Evolutionary conservation across 371 early-diverging fungal genomes (phyloP).

Genomic region (Mucor mucedo): DNA sequence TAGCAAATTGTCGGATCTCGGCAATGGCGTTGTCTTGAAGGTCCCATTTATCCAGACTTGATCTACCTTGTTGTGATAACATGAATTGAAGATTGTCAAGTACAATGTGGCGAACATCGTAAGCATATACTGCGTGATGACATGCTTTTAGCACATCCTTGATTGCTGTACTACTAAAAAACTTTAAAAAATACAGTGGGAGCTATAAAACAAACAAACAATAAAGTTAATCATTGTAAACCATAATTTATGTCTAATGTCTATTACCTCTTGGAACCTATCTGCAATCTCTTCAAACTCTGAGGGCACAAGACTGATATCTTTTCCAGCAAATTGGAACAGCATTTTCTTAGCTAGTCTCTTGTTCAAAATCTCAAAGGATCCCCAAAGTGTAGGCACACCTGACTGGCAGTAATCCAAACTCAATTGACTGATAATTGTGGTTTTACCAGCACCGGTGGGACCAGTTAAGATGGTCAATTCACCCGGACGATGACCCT

Average conservation of each 20-base stretch:
- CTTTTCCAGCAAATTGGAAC: slow-evolving; percentile 68
- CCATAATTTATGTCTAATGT: not conserved
- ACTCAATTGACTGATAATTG: slow-evolving; percentile 75
- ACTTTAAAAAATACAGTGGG: slow-evolving; percentile 79
- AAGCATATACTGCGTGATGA: slow-evolving; percentile 72
- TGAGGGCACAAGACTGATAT: slow-evolving; percentile 49
- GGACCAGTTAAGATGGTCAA: slow-evolving; percentile 78
- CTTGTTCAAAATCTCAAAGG: slow-evolving; percentile 79
- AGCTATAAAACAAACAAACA: slow-evolving; percentile 40
- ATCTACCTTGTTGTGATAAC: slow-evolving; percentile 70
- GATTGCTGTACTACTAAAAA: slow-evolving; percentile 76
- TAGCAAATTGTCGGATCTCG: slow-evolving; percentile 72
- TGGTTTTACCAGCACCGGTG: slow-evolving; percentile 81
- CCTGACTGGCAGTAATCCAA: slow-evolving; percentile 77
- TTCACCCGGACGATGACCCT: slow-evolving; percentile 80
- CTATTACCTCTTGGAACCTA: slow-evolving; percentile 65
- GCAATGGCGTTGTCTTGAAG: slow-evolving; percentile 74
- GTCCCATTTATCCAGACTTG: slow-evolving; percentile 71
- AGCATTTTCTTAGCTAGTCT: slow-evolving; percentile 77
- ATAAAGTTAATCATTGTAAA: not conserved
- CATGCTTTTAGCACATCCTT: slow-evolving; percentile 72
- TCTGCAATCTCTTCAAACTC: slow-evolving; percentile 63
- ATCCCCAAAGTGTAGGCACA: slow-evolving; percentile 81
- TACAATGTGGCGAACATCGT: slow-evolving; percentile 76
- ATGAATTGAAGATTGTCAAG: slow-evolving; percentile 85